Evolutionary conservation across 2,329 filamentous ascomycete genomes (phyloP).

Genomic region (Aureobasidium sp.): DNA sequence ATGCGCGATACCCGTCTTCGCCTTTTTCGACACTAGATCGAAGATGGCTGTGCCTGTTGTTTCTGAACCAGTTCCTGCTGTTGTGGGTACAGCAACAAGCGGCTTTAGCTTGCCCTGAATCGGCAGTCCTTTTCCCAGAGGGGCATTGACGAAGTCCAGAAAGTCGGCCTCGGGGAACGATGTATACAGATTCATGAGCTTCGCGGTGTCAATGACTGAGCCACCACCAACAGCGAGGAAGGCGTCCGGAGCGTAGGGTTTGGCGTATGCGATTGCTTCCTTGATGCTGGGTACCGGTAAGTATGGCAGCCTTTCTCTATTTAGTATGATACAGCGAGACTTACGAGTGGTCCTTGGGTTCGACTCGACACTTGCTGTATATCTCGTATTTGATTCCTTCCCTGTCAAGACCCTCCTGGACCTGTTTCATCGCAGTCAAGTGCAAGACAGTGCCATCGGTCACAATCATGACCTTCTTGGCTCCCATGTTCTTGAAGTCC

Average conservation of each 20-base stretch:
- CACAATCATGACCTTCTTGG: conserved; percentile 82
- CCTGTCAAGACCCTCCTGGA: conserved; percentile 66
- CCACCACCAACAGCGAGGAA: conserved; percentile 89
- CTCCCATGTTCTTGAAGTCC: conserved; percentile 89
- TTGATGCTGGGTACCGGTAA: conserved; percentile 54
- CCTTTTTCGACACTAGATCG: conserved; percentile 79
- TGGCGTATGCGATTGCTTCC: conserved; percentile 81
- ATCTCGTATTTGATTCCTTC: conserved; percentile 78
- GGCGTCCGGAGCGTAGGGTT: conserved; percentile 73
- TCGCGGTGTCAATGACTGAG: conserved; percentile 95
- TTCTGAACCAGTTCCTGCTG: conserved; percentile 81
- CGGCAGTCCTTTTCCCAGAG: conserved; percentile 74
- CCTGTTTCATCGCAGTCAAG: conserved; percentile 84
- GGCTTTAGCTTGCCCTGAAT: conserved; percentile 66
- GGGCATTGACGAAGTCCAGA: conserved; percentile 95
- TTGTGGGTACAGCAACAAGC: conserved; percentile 77
- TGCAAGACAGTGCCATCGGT: conserved; percentile 78
- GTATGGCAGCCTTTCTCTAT: neutral
- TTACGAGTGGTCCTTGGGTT: conserved; percentile 90
- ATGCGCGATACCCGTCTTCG: conserved; percentile 94
- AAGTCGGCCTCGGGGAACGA: conserved; percentile 89
- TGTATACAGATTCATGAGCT: conserved; percentile 96
- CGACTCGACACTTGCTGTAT: conserved; percentile 72
- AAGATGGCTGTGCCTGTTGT: conserved; percentile 98
- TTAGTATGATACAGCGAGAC: conserved; percentile 26